Percentiles rank a stretch among this genome's conserved stretches.
Evolutionary conservation across 306 rosid species (phyloP).

Genomic region (Cucurbita pepo): DNA sequence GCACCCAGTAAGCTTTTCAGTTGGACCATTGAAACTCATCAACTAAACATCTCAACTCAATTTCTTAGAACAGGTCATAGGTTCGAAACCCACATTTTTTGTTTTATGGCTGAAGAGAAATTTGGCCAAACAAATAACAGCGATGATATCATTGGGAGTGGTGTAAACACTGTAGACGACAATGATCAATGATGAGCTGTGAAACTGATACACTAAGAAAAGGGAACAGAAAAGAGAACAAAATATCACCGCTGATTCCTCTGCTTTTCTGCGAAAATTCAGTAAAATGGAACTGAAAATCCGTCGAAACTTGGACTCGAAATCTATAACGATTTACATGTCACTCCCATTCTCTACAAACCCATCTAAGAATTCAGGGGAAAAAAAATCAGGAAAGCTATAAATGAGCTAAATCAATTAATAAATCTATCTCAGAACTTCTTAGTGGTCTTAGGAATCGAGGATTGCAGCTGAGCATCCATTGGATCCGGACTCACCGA

Average conservation of each 20-base stretch:
- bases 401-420: background rate
- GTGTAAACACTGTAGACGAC: background rate
- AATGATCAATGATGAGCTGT: background rate
- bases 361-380: background rate
- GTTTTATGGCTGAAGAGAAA: background rate
- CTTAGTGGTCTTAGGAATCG: background rate
- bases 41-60: no score
- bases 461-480: conserved; percentile 22
- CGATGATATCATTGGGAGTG: background rate
- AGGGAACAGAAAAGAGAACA: background rate
- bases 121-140: background rate
- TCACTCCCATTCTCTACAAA: background rate
- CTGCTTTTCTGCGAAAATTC: background rate
- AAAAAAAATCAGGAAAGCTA: background rate
- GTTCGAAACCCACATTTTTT: background rate
- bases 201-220: background rate
- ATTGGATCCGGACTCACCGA: conserved; percentile 36
- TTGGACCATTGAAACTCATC: no score
- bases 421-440: background rate
- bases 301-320: background rate
- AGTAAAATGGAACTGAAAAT: background rate
- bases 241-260: background rate
- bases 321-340: no score
- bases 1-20: background rate
- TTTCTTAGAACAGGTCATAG: no score